These are phyloP conservation scores for Leccinum subfulvum DNA, from an alignment of 1,284 basidiomycete genomes.

Conservation along the genomic window DNA sequence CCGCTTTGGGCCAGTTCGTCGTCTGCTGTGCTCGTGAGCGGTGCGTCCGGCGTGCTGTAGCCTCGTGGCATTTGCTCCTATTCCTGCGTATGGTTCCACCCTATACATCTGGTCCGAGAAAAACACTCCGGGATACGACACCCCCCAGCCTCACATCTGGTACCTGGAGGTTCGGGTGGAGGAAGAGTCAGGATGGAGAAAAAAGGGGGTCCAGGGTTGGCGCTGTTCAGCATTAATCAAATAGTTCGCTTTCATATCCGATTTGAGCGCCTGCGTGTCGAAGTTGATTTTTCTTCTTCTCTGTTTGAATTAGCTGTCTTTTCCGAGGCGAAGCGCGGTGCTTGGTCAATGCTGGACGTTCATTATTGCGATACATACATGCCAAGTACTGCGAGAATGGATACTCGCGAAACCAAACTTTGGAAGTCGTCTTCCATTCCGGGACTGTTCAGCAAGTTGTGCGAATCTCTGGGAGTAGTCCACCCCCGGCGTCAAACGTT, in stretches of 20 bases:
- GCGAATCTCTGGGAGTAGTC: slow-evolving; percentile 17
- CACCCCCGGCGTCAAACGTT: background rate
- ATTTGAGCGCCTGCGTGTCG: slow-evolving; percentile 2
- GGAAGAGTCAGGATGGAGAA: background rate
- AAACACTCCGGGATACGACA: slow-evolving; percentile 1
- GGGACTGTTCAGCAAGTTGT: background rate
- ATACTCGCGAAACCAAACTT: background rate
- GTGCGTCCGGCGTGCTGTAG: slow-evolving; percentile 17
- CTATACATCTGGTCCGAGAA: background rate
- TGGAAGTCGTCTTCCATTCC: slow-evolving; percentile 10
- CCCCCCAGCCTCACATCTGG: slow-evolving; percentile 3
- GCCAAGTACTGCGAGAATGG: background rate
- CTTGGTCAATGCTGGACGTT: background rate
- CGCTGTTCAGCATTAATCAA: background rate
- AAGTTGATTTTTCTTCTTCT: background rate
- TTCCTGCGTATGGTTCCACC: background rate
- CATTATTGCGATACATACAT: background rate
- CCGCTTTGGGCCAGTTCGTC: background rate
- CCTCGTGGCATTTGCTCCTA: slow-evolving; percentile 24
- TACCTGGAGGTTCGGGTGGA: background rate
- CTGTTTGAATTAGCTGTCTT: background rate
- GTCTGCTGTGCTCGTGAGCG: slow-evolving; percentile 5
- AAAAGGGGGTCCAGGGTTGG: slow-evolving; percentile 7
- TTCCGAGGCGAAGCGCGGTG: slow-evolving; percentile 18
- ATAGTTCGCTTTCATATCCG: slow-evolving; percentile 3